phyloP scores from a whole-genome alignment of 495 filamentous ascomycete genomes.

The Lasiosphaeria miniovina region DNA sequence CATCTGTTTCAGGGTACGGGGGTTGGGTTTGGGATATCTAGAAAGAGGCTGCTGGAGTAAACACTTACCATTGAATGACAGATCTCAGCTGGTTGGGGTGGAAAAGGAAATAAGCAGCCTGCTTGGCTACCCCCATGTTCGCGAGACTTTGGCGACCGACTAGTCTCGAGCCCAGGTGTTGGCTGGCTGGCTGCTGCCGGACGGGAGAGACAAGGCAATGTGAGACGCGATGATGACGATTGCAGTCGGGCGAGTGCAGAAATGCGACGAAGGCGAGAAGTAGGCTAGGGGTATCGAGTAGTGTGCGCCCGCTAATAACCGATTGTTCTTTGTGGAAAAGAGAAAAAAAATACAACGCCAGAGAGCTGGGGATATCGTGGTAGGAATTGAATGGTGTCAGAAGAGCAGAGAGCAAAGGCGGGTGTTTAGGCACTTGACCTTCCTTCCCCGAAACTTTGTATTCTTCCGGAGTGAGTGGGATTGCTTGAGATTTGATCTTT shows the following conservation, averaged over 20 bases:
- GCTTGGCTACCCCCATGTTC: conserved; percentile 45
- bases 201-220: too few relatives aligned
- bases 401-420: neutral
- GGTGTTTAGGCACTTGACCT: neutral
- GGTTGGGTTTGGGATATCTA: neutral
- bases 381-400: neutral
- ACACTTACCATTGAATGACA: conserved; percentile 85
- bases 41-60: neutral
- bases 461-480: conserved; percentile 5
- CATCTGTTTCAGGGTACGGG: neutral
- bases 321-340: too few relatives aligned
- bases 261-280: too few relatives aligned
- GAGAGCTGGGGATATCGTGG: neutral
- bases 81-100: conserved; percentile 77
- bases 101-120: conserved; percentile 69
- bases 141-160: neutral
- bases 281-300: too few relatives aligned
- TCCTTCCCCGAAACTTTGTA: conserved; percentile 9
- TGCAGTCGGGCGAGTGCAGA: too few relatives aligned
- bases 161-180: neutral
- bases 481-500: too few relatives aligned
- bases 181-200: too few relatives aligned
- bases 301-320: too few relatives aligned
- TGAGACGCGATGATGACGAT: too few relatives aligned
- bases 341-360: neutral